phyloP scores from a whole-genome alignment of 1,139 yeast species.

The Yarrowia galli region DNA sequence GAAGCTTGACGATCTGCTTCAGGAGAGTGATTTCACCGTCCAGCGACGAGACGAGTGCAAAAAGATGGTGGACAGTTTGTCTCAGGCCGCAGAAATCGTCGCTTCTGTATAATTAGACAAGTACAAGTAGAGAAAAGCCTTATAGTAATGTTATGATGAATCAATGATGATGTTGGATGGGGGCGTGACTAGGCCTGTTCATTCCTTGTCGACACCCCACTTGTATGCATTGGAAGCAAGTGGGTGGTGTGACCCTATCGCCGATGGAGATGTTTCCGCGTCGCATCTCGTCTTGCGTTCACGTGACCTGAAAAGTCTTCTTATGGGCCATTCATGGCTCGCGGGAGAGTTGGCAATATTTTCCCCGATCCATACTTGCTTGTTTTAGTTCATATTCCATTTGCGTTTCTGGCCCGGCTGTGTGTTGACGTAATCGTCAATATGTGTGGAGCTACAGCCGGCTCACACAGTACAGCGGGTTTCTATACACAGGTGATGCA shows the following conservation, averaged over 20 bases:
- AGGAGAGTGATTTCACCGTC: conserved; percentile 90
- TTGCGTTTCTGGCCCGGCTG: background rate
- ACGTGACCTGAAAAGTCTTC: background rate
- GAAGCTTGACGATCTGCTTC: conserved; percentile 77
- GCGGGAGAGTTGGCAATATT: too few relatives aligned
- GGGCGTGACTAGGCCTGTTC: background rate
- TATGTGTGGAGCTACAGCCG: too few relatives aligned
- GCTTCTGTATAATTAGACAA: conserved; percentile 36
- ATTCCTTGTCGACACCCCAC: background rate
- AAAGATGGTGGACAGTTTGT: conserved; percentile 91
- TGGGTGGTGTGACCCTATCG: background rate
- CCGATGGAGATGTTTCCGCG: background rate
- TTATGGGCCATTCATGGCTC: too few relatives aligned
- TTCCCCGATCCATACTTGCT: background rate
- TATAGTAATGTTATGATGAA: conserved; percentile 55
- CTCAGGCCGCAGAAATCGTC: conserved; percentile 86
- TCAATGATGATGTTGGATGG: background rate
- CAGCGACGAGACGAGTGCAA: conserved; percentile 94
- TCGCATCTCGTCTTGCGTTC: background rate
- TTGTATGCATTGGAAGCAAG: conserved; percentile 13
- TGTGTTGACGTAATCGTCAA: background rate
- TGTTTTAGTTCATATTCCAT: background rate
- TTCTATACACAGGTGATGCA: conserved; percentile 1
- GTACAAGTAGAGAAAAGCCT: conserved; percentile 46
- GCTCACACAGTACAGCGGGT: too few relatives aligned